These are phyloP conservation scores for Trapa incisa DNA, from an alignment of 345 rosid genomes.

Conservation along the genomic window DNA sequence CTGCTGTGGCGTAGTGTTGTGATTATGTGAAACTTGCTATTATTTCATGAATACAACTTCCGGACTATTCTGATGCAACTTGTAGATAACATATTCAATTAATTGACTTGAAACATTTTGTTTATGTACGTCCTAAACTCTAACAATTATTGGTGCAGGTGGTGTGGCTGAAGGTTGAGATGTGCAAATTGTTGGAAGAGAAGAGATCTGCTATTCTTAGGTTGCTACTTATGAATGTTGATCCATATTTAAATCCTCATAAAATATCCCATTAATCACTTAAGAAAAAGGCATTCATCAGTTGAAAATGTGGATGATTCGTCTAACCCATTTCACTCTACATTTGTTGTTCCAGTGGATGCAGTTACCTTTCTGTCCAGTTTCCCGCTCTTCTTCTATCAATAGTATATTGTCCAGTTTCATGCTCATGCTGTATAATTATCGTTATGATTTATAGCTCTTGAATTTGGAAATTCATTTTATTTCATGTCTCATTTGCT, in stretches of 20 bases:
- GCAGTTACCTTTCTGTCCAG: neutral
- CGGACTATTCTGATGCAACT: neutral
- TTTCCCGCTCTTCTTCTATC: neutral
- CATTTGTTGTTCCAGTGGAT: neutral
- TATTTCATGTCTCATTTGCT: neutral
- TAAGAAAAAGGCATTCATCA: neutral
- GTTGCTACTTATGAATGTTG: conserved; percentile 26
- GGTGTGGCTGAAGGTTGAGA: conserved; percentile 80
- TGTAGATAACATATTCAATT: neutral
- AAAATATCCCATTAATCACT: neutral
- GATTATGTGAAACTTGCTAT: neutral
- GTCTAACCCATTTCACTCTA: neutral
- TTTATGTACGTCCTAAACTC: neutral
- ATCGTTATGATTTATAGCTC: neutral
- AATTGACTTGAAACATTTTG: neutral
- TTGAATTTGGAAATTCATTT: neutral
- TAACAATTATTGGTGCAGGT: conserved; percentile 40
- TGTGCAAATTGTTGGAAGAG: conserved; percentile 74
- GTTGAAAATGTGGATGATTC: neutral
- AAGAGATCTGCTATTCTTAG: conserved; percentile 74
- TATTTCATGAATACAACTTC: neutral
- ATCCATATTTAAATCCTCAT: neutral
- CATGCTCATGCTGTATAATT: neutral
- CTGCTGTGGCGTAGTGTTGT: neutral
- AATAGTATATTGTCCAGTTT: neutral